Base-by-base conservation (phyloP, 768 basidiomycete species). In the Cubamyces lactineus region DNA sequence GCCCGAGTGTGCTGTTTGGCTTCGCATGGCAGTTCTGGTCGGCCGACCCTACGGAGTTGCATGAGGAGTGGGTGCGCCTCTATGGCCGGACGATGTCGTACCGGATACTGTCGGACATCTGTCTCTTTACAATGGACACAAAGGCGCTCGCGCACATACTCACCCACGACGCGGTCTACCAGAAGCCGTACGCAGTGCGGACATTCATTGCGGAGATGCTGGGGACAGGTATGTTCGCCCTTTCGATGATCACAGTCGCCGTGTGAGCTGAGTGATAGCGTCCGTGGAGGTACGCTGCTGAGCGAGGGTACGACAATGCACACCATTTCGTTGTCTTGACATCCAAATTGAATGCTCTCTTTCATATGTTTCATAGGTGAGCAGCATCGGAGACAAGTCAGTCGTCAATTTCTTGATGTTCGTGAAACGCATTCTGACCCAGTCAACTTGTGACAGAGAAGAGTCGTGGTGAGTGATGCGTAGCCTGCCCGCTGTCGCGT, bases 91-190 rank as follows among this genome's bases (percentile, higher is more conserved):
- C 59, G 1, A n/a, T 60, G 7, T 39, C 43, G 26, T 60, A 60
- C 45, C 38, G 57, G 15, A 28, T 60, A 5, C 52, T 62, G 11
- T 55, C 47, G 26, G 17, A 62, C 46, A 17, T 28, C 39, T 43
- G 52, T 21, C 40, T 67, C 13, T 67, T 61, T 42, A 64, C 66
- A 6, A 72, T 78, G 61, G 91, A 92, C 67, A 75, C 83, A 0
- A 82, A 83, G 41, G 90, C 89, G 0, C 45, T 92, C 41, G 79
- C 80, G 48, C 85, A 91, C 67, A 76, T 94, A 54, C 76, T 93
- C n/a, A 78, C 79, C 62, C 84, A 88, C 59, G 75, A 75, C 30
- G 72, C 80, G 30, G 74, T 77, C 43, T 91, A 86, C 63, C 82
- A 84, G 63, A 91, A 90, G 66, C 79, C 87, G 0, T 74, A 77